Conservation (phyloP, 2,329 filamentous ascomycete genomes). For the Stylonectria norvegica region DNA sequence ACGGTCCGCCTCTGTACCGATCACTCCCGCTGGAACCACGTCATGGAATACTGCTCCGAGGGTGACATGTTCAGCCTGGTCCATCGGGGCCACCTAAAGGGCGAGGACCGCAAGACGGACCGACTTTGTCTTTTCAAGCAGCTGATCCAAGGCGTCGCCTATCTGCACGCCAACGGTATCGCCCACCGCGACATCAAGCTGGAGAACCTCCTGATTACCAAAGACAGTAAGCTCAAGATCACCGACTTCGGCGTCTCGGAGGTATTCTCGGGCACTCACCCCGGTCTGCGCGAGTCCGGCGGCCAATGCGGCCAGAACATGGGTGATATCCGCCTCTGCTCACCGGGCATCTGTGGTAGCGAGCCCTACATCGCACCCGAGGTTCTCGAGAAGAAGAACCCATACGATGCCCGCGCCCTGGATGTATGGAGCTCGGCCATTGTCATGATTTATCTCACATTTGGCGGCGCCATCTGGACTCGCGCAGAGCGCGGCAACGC, state of each 20-base stretch:
- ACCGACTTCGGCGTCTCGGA: conserved; percentile 90
- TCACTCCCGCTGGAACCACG: conserved; percentile 77
- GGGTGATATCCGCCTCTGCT: conserved; percentile 66
- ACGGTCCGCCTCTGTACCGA: conserved; percentile 73
- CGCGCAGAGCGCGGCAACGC: conserved; percentile 55
- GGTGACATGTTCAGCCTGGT: conserved; percentile 78
- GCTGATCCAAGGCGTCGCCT: conserved; percentile 74
- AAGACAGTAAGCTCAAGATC: conserved; percentile 80
- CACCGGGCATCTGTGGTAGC: conserved; percentile 79
- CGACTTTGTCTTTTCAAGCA: conserved; percentile 88
- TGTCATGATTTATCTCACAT: conserved; percentile 74
- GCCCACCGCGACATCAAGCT: conserved; percentile 90
- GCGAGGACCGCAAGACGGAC: conserved; percentile 63
- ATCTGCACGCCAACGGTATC: conserved; percentile 79
- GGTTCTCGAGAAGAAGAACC: conserved; percentile 64
- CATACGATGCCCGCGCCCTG: conserved; percentile 70
- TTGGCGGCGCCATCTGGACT: conserved; percentile 71
- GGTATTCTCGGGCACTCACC: conserved; percentile 78
- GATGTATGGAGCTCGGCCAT: conserved; percentile 87
- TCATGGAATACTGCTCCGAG: conserved; percentile 87
- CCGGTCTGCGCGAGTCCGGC: conserved; percentile 68
- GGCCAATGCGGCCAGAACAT: conserved; percentile 73
- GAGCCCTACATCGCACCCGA: conserved; percentile 86
- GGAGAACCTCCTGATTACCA: conserved; percentile 78
- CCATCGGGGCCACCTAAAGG: conserved; percentile 64